Percentiles rank a stretch among this genome's conserved stretches.
Conservation (phyloP, 2,329 filamentous ascomycete genomes). For the Cercospora sojina region DNA sequence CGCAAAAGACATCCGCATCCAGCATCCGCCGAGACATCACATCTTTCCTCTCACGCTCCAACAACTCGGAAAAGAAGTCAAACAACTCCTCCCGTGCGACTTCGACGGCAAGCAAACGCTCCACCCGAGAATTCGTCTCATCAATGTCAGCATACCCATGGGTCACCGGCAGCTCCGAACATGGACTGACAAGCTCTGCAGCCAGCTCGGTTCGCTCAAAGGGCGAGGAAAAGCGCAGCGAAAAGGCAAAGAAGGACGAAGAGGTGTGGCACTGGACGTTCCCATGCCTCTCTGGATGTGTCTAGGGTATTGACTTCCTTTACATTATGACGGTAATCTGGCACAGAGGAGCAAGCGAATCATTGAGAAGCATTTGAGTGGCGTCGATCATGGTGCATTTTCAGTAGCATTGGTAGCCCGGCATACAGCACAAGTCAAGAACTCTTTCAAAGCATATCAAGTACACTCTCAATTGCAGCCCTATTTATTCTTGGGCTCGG, state of each 20-base stretch:
- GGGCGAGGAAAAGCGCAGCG: background rate
- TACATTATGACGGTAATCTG: background rate
- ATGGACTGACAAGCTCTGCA: conserved; percentile 8
- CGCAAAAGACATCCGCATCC: conserved; percentile 1
- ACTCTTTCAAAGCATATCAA: background rate
- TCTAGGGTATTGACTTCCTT: background rate
- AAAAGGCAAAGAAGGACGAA: background rate
- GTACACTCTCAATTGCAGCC: background rate
- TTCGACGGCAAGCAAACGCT: conserved; percentile 8
- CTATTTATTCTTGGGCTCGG: background rate
- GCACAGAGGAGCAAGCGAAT: background rate
- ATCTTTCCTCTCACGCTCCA: background rate
- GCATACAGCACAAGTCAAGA: background rate
- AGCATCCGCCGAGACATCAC: background rate
- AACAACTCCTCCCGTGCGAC: background rate
- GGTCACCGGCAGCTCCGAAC: background rate
- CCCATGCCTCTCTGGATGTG: conserved; percentile 13
- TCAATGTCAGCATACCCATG: conserved; percentile 6
- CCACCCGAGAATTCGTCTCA: conserved; percentile 6
- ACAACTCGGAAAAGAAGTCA: background rate
- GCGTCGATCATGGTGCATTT: background rate
- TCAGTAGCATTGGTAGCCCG: background rate
- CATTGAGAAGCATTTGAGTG: background rate
- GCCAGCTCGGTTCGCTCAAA: conserved; percentile 4
- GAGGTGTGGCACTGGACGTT: background rate